Percentiles rank a stretch among this genome's conserved stretches.
Conservation (phyloP, 2,329 filamentous ascomycete genomes). For the Dothistroma pini region DNA sequence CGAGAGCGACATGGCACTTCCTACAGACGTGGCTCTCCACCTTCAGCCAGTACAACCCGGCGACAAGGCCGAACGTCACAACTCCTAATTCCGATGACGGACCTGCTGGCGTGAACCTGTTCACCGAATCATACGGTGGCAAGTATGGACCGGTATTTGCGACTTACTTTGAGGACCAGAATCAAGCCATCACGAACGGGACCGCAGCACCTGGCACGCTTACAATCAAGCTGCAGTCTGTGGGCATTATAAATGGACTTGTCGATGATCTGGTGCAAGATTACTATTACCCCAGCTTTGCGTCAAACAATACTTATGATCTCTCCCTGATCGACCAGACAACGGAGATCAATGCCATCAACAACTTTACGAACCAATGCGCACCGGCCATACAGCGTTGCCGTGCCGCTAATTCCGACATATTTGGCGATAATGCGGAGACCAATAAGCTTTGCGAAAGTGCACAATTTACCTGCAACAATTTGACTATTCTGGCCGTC, state of each 20-base stretch:
- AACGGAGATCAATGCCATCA: slow-evolving; percentile 44
- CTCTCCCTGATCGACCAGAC: slow-evolving; percentile 55
- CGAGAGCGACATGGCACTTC: slow-evolving; percentile 59
- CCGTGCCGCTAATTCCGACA: slow-evolving; percentile 25
- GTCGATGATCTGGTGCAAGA: slow-evolving; percentile 62
- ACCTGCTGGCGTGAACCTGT: slow-evolving; percentile 51
- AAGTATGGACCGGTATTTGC: slow-evolving; percentile 66
- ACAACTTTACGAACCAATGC: slow-evolving; percentile 44
- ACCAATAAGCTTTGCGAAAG: slow-evolving; percentile 23
- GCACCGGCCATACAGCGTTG: slow-evolving; percentile 33
- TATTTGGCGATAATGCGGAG: slow-evolving; percentile 24
- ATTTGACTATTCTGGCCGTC: slow-evolving; percentile 21
- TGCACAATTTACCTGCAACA: slow-evolving; percentile 22
- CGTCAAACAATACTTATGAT: slow-evolving; percentile 63
- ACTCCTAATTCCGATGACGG: slow-evolving; percentile 32
- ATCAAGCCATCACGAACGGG: slow-evolving; percentile 52
- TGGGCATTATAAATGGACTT: slow-evolving; percentile 70
- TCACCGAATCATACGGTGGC: slow-evolving; percentile 56
- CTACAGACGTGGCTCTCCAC: slow-evolving; percentile 55
- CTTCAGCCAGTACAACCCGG: slow-evolving; percentile 40
- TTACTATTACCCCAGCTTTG: slow-evolving; percentile 55
- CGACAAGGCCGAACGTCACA: slow-evolving; percentile 51
- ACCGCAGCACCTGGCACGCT: slow-evolving; percentile 50
- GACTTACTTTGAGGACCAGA: slow-evolving; percentile 57
- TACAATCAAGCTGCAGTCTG: slow-evolving; percentile 57